These are phyloP conservation scores for Trifolium subterraneum DNA, from an alignment of 306 rosid genomes.

Conservation along the genomic window DNA sequence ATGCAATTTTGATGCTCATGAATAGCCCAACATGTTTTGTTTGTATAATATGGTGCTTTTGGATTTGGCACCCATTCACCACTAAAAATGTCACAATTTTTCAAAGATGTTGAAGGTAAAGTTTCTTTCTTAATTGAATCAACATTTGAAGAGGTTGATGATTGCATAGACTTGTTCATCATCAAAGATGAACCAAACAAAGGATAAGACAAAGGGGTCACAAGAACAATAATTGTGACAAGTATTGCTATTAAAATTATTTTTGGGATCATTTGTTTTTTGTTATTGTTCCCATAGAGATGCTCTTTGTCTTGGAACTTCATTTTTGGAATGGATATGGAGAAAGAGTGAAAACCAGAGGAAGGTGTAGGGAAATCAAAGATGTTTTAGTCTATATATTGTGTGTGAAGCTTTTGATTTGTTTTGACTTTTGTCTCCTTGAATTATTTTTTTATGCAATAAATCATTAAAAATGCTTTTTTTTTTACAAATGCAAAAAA, in stretches of 20 bases:
- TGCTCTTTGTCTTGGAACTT: constrained; percentile 55
- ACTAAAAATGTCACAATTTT: constrained; percentile 67
- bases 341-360: constrained; percentile 33
- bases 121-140: constrained; percentile 29
- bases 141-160: constrained; percentile 6
- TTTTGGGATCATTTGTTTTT: constrained; percentile 51
- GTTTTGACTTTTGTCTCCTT: not conserved
- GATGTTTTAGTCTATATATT: constrained; percentile 19
- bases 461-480: too few relatives aligned
- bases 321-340: constrained; percentile 44
- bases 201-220: constrained; percentile 59
- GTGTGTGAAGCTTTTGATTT: not conserved
- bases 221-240: constrained; percentile 47
- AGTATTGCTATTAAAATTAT: constrained; percentile 45
- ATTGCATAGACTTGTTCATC: constrained; percentile 17
- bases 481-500: too few relatives aligned
- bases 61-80: constrained; percentile 89
- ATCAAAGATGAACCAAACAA: constrained; percentile 42
- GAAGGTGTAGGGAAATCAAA: constrained; percentile 5
- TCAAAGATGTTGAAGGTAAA: constrained; percentile 35
- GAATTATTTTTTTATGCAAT: not conserved
- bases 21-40: constrained; percentile 76
- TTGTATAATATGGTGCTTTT: constrained; percentile 75
- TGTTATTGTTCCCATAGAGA: constrained; percentile 45
- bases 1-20: constrained; percentile 87